Conservation (phyloP, 345 rosid species). For the Euphorbia peplus region DNA sequence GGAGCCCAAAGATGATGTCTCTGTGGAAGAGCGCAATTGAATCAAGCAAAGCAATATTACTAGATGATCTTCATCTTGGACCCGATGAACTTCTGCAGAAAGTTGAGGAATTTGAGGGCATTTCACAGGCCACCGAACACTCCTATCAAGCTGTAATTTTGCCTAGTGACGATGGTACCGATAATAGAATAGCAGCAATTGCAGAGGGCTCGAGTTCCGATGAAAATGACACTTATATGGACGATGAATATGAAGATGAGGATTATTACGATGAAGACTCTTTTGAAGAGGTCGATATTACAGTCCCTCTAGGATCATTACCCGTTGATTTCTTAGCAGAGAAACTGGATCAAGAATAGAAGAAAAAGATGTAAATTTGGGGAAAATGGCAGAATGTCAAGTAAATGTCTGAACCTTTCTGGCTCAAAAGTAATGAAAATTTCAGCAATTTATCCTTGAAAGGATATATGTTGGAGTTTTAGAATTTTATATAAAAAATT, state of each 20-base stretch:
- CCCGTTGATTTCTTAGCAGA: conserved; percentile 60
- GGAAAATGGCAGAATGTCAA: background rate
- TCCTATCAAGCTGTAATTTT: conserved; percentile 60
- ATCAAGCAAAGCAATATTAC: conserved; percentile 59
- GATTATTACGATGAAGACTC: conserved; percentile 33
- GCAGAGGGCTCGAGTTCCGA: conserved; percentile 20
- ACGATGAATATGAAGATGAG: conserved; percentile 41
- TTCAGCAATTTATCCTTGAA: background rate
- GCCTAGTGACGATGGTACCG: conserved; percentile 29
- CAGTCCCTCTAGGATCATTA: conserved; percentile 49
- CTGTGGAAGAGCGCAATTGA: conserved; percentile 70
- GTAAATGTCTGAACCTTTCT: background rate
- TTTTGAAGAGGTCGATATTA: conserved; percentile 36
- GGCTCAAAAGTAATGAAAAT: background rate
- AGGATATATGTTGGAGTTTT: too few relatives aligned
- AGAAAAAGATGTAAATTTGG: background rate
- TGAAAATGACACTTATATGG: conserved; percentile 29
- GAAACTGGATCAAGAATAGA: conserved; percentile 30
- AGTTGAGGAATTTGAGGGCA: conserved; percentile 69
- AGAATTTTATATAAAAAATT: too few relatives aligned
- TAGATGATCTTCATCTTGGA: conserved; percentile 49
- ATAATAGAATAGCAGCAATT: conserved; percentile 26
- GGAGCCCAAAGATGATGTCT: conserved; percentile 78
- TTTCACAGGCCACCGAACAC: conserved; percentile 69
- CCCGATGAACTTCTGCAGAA: conserved; percentile 68